Base-by-base conservation (phyloP, 140 eudicot species). In the Oenanthe javanica region DNA sequence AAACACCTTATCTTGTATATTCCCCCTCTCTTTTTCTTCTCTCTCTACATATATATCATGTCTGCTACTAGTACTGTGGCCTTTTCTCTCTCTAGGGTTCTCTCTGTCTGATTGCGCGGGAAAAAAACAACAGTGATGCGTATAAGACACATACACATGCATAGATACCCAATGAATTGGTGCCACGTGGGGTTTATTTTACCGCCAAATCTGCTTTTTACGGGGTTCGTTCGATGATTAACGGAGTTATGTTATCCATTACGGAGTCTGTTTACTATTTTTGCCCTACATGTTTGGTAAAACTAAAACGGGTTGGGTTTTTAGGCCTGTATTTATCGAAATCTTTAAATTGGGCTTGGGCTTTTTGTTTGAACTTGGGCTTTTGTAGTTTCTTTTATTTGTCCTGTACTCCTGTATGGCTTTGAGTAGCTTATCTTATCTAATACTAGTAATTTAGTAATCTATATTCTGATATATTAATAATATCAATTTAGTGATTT, bases 81-180 rank as follows among this genome's bases (percentile, higher is more conserved):
- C 38, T 49, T 76, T 5, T 76, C 46, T 76, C 66, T 38, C 78
- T 47, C 59, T 73, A 73, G 69, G 79, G 79, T 48, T 77, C 79
- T 50, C 69, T 21, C 79, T 31, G 47, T 77, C 69, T 52, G 80
- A 27, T 77, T 46, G 80, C 80, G 80, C 80, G 80, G 80, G 80
- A 77, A 77, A 77, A 18, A 2, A 77, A 77, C 70, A 54, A 55
- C 50, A 18, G 10, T 38, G 36, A 77, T 54, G 49, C 36, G 69
- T 61, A 77, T 54, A 9, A 4, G 42, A 52, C 36, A 52, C 21
- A 31, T 52, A 27, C 36, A 77, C 80, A 42, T 54, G 14, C 19
- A 76, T 76, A 11, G 12, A 3, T 0, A 54, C 6, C 79, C 2
- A 75, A 75, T 75, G 18, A n/a, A 3, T 1, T 12, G 0, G 7